These are phyloP conservation scores for Quercus robur DNA, from an alignment of 306 rosid genomes.

Conservation along the genomic window DNA sequence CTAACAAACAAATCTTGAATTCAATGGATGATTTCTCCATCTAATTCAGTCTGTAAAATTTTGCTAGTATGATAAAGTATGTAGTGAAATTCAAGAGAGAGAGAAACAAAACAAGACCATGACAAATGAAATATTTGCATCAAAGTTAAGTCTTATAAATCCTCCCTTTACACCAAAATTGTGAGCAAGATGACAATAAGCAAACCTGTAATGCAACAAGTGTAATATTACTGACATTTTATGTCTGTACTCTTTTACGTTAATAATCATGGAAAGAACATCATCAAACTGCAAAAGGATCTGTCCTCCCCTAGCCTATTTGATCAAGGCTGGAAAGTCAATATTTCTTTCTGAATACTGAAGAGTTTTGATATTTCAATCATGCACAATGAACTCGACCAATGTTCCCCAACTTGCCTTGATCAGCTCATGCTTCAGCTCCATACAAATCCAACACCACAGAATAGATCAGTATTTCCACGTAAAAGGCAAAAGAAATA, in stretches of 20 bases:
- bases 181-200: background rate
- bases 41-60: no score
- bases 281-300: constrained; percentile 1
- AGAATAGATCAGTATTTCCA: constrained; percentile 16
- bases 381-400: background rate
- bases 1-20: no score
- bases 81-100: no score
- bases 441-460: background rate
- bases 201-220: background rate
- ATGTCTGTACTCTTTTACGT: background rate
- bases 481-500: constrained; percentile 13
- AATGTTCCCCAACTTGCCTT: constrained; percentile 1
- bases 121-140: no score
- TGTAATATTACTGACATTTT: background rate
- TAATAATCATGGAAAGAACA: background rate
- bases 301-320: background rate
- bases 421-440: background rate
- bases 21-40: no score
- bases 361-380: background rate
- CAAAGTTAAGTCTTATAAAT: background rate
- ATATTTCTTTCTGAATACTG: background rate
- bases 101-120: background rate
- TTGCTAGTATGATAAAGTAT: no score
- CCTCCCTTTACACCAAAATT: background rate
- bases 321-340: no score